These are phyloP conservation scores for Haematococcus lacustris DNA, from an alignment of 139 green algal genomes.

Conservation along the genomic window DNA sequence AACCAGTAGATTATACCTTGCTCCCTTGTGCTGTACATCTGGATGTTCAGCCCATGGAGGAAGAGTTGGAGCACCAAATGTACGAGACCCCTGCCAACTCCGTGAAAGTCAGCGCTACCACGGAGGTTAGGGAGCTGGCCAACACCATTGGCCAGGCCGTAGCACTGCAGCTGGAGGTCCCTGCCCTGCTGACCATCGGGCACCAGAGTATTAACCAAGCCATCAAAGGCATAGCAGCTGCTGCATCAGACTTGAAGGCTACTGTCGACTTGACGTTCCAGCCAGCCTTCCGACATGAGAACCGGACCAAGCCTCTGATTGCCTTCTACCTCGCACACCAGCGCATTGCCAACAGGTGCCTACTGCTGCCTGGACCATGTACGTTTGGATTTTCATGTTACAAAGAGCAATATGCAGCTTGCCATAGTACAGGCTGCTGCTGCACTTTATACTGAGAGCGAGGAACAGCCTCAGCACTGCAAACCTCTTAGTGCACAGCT, in stretches of 20 bases:
- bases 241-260: conserved; percentile 19
- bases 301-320: conserved; percentile 43
- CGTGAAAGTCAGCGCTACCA: conserved; percentile 21
- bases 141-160: conserved; percentile 9
- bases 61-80: no score
- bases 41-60: no score
- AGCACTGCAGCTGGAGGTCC: conserved; percentile 10
- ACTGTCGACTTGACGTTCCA: conserved; percentile 46
- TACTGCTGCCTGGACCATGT: no score
- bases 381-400: no score
- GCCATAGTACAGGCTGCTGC: no score
- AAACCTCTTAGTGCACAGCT: no score
- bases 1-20: no score
- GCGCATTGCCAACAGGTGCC: background rate
- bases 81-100: no score
- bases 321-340: conserved; percentile 41
- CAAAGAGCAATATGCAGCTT: no score
- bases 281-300: conserved; percentile 52
- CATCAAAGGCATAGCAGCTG: conserved; percentile 43
- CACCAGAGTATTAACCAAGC: conserved; percentile 24
- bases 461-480: no score
- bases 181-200: conserved; percentile 51
- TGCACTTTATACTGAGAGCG: no score
- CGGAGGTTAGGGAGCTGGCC: conserved; percentile 26
- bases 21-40: no score